Base-by-base conservation (phyloP, 163 green algal genomes). In the Chlorella variabilis region DNA sequence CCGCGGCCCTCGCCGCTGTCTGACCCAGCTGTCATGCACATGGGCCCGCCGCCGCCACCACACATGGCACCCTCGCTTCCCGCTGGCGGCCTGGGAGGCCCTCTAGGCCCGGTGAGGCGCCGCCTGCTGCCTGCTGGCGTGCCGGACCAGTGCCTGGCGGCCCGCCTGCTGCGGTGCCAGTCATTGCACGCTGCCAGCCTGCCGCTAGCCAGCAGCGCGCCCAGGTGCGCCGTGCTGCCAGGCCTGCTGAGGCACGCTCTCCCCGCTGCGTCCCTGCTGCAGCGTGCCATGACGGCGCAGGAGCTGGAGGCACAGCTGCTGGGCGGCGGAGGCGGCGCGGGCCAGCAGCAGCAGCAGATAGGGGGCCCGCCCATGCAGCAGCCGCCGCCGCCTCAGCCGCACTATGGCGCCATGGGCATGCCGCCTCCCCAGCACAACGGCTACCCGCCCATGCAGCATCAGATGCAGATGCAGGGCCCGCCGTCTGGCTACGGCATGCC, bases 291-390 rank as follows among this genome's bases (percentile, higher is more conserved):
- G 78, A 88, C 88, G 1, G 81, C 87, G 18, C 75, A 86, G 62
- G 80, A 93, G 61, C 81, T 93, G n/a, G 90, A 93, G 68, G 85
- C 86, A 20, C 86, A 91, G 77, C 83, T 93, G 83, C 51, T 89
- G 29, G 71, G 63, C 18, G 75, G 71, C 56, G 45, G 41, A 4
- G 48, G 36, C 36, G 51, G 66, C 4, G 51, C 61, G 17, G n/a
- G 54, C 49, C 59, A 38, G 21, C 27, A 17, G 54, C 45, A 33
- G 34, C 36, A 31, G 36, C 54, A 75, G 39, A 23, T 27, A 33
- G 61, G 73, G 27, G 27, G 27, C 20, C 65, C 34, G 48, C 42
- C 33, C 36, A 38, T 29, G 2, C 69, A 81, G 33, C 77, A 73
- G 67, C 39, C 36, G 36, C 63, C 9, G 66, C 78, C 25, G 73